These are phyloP conservation scores for Adansonia digitata DNA, from an alignment of 345 rosid species.

Conservation along the genomic window DNA sequence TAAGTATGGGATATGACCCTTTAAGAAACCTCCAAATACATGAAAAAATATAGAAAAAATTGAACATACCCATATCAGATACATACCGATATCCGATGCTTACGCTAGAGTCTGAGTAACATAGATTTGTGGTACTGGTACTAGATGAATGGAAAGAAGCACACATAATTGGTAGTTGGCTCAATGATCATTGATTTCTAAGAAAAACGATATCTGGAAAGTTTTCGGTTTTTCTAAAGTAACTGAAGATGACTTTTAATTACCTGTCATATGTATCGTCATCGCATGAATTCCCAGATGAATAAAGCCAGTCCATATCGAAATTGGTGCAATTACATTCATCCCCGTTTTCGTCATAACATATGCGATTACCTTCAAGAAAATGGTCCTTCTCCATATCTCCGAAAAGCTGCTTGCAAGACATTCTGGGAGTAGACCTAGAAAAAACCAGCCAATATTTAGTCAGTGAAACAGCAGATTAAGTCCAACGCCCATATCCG, in stretches of 20 bases:
- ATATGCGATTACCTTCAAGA: slow-evolving; percentile 42
- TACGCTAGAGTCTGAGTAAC: no score
- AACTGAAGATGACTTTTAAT: neutral
- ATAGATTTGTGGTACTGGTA: no score
- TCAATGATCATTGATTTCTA: neutral
- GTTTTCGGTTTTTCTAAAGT: neutral
- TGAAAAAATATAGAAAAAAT: no score
- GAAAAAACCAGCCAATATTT: slow-evolving; percentile 18
- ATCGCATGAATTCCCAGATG: slow-evolving; percentile 86
- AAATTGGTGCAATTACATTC: slow-evolving; percentile 61
- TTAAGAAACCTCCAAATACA: no score
- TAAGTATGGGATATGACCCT: no score
- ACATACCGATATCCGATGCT: no score
- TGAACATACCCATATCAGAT: no score
- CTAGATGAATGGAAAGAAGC: no score
- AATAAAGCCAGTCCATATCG: slow-evolving; percentile 78
- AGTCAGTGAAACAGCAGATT: slow-evolving; percentile 14
- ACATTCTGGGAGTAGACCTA: slow-evolving; percentile 43
- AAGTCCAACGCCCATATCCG: no score
- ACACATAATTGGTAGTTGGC: neutral
- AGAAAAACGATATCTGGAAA: neutral
- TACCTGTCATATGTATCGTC: slow-evolving; percentile 76
- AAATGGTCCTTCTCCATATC: slow-evolving; percentile 38
- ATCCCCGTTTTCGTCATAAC: slow-evolving; percentile 43
- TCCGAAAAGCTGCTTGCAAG: slow-evolving; percentile 29